These are phyloP conservation scores for Adansonia rubrostipa DNA, from an alignment of 441 rosid species.

Conservation along the genomic window DNA sequence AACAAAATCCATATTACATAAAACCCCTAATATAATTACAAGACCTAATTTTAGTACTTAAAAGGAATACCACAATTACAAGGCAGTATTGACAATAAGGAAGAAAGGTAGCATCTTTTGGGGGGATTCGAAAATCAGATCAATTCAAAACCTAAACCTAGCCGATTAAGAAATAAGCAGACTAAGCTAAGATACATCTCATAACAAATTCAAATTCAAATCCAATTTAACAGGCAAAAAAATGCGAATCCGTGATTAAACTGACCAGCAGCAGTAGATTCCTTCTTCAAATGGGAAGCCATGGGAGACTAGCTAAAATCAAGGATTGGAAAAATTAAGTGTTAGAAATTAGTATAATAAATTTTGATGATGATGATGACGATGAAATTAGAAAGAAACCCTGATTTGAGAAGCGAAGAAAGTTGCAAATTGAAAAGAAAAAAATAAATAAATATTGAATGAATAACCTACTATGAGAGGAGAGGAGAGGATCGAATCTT, in stretches of 20 bases:
- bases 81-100: not conserved
- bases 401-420: not conserved
- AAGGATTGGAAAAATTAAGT: not conserved
- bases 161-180: not conserved
- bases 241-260: not conserved
- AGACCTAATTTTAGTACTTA: not conserved
- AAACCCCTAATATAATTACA: not conserved
- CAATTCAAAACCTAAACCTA: not conserved
- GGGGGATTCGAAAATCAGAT: not conserved
- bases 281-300: conserved; percentile 69
- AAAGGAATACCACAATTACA: not conserved
- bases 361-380: not conserved
- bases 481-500: too few species aligned
- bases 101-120: not conserved
- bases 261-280: conserved; percentile 57
- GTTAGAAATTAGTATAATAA: not conserved
- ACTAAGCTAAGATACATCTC: conserved; percentile 16
- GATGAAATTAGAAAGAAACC: not conserved
- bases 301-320: conserved; percentile 38
- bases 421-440: too few species aligned
- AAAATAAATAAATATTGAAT: too few species aligned
- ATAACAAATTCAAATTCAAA: not conserved
- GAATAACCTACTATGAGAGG: too few species aligned
- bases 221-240: not conserved
- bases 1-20: not conserved